Conservation (phyloP, 805 yeast species). For the Candida jianshihensis region DNA sequence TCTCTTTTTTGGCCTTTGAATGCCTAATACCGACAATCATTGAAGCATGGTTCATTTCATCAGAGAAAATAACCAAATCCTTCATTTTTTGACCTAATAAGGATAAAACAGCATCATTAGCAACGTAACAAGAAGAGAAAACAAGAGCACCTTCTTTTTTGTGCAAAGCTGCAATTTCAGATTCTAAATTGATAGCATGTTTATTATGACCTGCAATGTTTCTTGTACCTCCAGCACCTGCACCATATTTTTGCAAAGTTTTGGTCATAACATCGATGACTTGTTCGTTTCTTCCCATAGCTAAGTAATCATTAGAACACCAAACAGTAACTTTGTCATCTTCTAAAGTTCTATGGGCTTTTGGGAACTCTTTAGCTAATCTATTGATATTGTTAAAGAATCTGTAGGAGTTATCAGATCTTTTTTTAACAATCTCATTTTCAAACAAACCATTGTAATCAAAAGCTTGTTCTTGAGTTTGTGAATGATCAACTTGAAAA, state of each 20-base stretch:
- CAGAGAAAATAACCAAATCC: slow-evolving; percentile 86
- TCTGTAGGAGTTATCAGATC: slow-evolving; percentile 87
- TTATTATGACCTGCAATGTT: slow-evolving; percentile 96
- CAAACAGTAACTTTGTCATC: slow-evolving; percentile 91
- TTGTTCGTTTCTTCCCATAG: slow-evolving; percentile 79
- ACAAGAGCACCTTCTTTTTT: slow-evolving; percentile 93
- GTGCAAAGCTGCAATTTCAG: slow-evolving; percentile 83
- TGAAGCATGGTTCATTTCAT: slow-evolving; percentile 92
- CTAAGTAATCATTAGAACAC: slow-evolving; percentile 97
- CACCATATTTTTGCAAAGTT: slow-evolving; percentile 84
- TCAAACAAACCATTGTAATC: slow-evolving; percentile 69
- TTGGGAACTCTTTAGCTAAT: slow-evolving; percentile 87
- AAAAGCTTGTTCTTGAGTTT: slow-evolving; percentile 47
- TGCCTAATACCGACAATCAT: slow-evolving; percentile 95
- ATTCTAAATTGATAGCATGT: slow-evolving; percentile 83
- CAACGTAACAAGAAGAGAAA: slow-evolving; percentile 92
- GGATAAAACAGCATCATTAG: slow-evolving; percentile 91
- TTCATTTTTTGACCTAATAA: slow-evolving; percentile 86
- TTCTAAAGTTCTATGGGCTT: slow-evolving; percentile 74
- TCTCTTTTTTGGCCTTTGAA: slow-evolving; percentile 80
- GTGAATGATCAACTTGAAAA: slow-evolving; percentile 25
- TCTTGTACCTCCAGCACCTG: slow-evolving; percentile 99
- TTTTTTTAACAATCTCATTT: slow-evolving; percentile 62
- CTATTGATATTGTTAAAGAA: slow-evolving; percentile 96
- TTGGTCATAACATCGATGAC: slow-evolving; percentile 72